Percentiles rank a stretch among this genome's conserved stretches.
Conservation (phyloP, 2,329 filamentous ascomycete species). For the Grosmannia huntii region DNA sequence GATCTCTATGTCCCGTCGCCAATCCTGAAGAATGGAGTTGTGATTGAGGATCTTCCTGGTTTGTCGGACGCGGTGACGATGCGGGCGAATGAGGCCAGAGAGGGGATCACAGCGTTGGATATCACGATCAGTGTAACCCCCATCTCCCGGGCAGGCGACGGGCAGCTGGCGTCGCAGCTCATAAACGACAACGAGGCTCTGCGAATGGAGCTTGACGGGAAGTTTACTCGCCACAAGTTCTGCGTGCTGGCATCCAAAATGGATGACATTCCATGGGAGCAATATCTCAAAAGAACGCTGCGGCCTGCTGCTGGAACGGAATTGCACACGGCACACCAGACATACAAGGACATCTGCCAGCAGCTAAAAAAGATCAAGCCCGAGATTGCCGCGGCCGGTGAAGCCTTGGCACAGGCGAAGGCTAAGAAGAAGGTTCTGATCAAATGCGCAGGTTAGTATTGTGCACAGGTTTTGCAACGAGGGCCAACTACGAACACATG, state of each 20-base stretch:
- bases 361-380: not conserved
- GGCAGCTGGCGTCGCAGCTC: conserved; percentile 12
- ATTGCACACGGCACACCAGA: not conserved
- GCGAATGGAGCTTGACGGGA: conserved; percentile 17
- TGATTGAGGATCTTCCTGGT: conserved; percentile 41
- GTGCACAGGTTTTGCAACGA: too few relatives aligned
- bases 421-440: not conserved
- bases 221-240: conserved; percentile 12
- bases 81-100: conserved; percentile 14
- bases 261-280: conserved; percentile 16
- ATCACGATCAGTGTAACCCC: conserved; percentile 18
- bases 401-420: not conserved
- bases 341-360: not conserved
- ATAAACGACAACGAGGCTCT: conserved; percentile 17
- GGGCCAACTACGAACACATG: not conserved
- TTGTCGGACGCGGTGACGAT: conserved; percentile 27
- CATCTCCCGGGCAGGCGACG: conserved; percentile 16
- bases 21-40: conserved; percentile 33
- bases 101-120: conserved; percentile 12
- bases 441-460: too few relatives aligned
- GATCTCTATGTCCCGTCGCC: conserved; percentile 30
- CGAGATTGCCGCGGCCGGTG: not conserved
- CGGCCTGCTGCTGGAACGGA: not conserved
- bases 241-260: conserved; percentile 18
- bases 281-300: not conserved